phyloP scores from a whole-genome alignment of 2,329 filamentous ascomycete genomes.

The Sclerotinia minor region DNA sequence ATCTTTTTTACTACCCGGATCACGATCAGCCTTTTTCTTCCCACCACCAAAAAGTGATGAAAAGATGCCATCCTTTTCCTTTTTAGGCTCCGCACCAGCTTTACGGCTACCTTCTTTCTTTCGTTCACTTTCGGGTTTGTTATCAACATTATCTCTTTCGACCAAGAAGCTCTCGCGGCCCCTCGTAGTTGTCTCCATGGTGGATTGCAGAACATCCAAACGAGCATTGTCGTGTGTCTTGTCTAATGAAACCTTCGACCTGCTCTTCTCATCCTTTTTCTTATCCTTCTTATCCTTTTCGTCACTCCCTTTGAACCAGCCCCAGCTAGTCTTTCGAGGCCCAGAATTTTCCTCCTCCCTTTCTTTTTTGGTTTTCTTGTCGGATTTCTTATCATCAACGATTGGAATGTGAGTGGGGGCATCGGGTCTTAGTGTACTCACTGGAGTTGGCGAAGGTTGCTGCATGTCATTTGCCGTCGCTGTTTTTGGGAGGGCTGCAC shows the following conservation, averaged over 20 bases:
- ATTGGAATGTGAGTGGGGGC: constrained; percentile 79
- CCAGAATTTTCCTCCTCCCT: constrained; percentile 56
- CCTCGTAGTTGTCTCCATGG: constrained; percentile 69
- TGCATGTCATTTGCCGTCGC: constrained; percentile 57
- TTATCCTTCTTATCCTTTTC: constrained; percentile 73
- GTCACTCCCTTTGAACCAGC: constrained; percentile 76
- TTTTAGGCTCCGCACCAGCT: constrained; percentile 70
- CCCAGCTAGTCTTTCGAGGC: constrained; percentile 77
- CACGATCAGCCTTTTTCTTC: constrained; percentile 82
- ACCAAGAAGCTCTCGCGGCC: constrained; percentile 82
- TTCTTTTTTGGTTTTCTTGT: constrained; percentile 73
- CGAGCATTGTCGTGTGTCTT: constrained; percentile 75
- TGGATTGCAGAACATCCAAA: constrained; percentile 82
- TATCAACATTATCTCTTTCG: constrained; percentile 72
- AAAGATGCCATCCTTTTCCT: constrained; percentile 91
- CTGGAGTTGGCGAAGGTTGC: constrained; percentile 67
- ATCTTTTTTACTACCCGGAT: constrained; percentile 71
- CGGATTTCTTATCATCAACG: constrained; percentile 71
- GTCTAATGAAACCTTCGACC: constrained; percentile 57
- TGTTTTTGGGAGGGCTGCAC: constrained; percentile 19
- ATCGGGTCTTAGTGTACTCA: constrained; percentile 71
- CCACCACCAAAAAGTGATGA: constrained; percentile 88
- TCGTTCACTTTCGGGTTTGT: constrained; percentile 74
- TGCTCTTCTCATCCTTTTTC: constrained; percentile 61
- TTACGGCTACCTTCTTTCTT: constrained; percentile 79